phyloP scores from a whole-genome alignment of 2,329 filamentous ascomycete species.

The Phialophora tarda region DNA sequence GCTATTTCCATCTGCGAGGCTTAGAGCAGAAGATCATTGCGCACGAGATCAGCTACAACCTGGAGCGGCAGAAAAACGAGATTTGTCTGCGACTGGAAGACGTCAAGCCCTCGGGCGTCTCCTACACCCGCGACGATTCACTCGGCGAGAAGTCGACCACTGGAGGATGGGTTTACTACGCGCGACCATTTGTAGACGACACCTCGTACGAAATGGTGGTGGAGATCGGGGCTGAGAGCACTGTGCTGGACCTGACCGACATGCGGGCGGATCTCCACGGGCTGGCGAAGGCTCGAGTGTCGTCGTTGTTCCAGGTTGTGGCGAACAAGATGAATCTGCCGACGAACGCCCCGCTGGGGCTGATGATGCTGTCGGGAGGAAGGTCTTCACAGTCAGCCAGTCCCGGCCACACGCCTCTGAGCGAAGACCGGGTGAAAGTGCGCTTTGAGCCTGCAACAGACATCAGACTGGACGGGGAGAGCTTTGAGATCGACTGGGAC shows the following conservation, averaged over 20 bases:
- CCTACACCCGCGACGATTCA: conserved; percentile 61
- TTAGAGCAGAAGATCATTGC: conserved; percentile 86
- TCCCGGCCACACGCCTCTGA: conserved; percentile 71
- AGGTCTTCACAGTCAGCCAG: conserved; percentile 66
- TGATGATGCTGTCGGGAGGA: conserved; percentile 69
- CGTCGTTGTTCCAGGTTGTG: conserved; percentile 78
- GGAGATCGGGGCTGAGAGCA: conserved; percentile 73
- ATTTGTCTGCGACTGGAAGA: conserved; percentile 82
- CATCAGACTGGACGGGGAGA: conserved; percentile 49
- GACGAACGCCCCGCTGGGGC: conserved; percentile 62
- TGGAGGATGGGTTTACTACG: conserved; percentile 73
- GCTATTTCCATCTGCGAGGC: conserved; percentile 91
- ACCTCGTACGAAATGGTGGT: conserved; percentile 74
- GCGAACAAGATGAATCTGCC: conserved; percentile 77
- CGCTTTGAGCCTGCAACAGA: conserved; percentile 61
- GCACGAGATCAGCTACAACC: conserved; percentile 76
- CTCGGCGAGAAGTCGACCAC: conserved; percentile 28
- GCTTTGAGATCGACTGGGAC: conserved; percentile 37
- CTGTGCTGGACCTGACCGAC: conserved; percentile 59
- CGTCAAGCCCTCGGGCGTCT: conserved; percentile 83
- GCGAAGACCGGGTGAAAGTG: conserved; percentile 72
- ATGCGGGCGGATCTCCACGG: conserved; percentile 74
- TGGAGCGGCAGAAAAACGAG: conserved; percentile 69
- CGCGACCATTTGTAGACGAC: conserved; percentile 84
- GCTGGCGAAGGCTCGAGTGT: conserved; percentile 71